phyloP scores from a whole-genome alignment of 1,139 yeast species.

The Suhomyces guaymorum region DNA sequence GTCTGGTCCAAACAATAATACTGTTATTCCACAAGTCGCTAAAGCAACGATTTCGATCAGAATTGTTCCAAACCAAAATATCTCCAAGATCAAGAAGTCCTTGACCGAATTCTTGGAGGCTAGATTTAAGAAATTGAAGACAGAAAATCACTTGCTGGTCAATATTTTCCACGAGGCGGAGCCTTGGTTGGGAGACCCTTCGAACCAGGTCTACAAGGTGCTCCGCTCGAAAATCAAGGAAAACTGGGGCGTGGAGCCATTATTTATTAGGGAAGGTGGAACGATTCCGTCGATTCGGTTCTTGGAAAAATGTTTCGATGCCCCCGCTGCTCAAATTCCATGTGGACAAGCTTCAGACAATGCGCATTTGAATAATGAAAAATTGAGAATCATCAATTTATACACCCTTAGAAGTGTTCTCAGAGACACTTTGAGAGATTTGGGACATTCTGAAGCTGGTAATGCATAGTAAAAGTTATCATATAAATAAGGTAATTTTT shows the following conservation, averaged over 20 bases:
- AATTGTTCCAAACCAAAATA: slow-evolving; percentile 84
- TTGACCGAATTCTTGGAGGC: slow-evolving; percentile 48
- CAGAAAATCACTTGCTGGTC: slow-evolving; percentile 62
- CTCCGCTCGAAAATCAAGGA: slow-evolving; percentile 57
- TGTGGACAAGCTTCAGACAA: slow-evolving; percentile 95
- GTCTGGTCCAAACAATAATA: slow-evolving; percentile 86
- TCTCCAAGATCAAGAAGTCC: slow-evolving; percentile 54
- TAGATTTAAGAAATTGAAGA: slow-evolving; percentile 47
- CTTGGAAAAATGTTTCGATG: slow-evolving; percentile 75
- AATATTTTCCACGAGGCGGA: slow-evolving; percentile 81
- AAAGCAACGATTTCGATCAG: slow-evolving; percentile 78
- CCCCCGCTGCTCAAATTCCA: slow-evolving; percentile 94
- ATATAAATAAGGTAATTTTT: no score
- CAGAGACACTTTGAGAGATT: slow-evolving; percentile 50
- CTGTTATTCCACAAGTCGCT: slow-evolving; percentile 85
- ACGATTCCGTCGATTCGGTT: slow-evolving; percentile 89
- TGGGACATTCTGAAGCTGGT: slow-evolving; percentile 26
- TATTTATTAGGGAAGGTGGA: slow-evolving; percentile 93
- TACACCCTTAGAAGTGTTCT: slow-evolving; percentile 72
- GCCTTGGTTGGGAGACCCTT: slow-evolving; percentile 93
- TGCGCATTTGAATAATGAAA: slow-evolving; percentile 89
- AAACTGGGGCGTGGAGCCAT: slow-evolving; percentile 72
- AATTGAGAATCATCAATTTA: slow-evolving; percentile 75
- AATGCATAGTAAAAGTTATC: no score
- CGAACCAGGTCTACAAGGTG: slow-evolving; percentile 68